These are phyloP conservation scores for Rhizophagus prolifer DNA, from an alignment of 192 early-diverging fungal species.

Conservation along the genomic window DNA sequence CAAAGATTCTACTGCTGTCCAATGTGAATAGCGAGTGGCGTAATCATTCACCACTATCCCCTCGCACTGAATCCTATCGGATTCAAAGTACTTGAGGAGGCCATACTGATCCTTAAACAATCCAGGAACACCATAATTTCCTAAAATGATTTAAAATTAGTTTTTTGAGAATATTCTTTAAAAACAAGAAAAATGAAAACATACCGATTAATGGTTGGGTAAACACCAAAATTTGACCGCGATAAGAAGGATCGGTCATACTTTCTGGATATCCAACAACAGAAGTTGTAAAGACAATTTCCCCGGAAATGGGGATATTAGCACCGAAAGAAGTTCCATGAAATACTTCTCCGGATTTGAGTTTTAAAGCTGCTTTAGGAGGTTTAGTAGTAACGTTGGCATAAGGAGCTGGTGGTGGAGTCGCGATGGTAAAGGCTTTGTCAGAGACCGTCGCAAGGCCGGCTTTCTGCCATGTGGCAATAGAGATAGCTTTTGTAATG, in stretches of 20 bases:
- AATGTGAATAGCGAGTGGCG: conserved; percentile 88
- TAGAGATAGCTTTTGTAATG: no score
- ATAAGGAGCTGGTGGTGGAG: conserved; percentile 35
- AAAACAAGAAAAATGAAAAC: not conserved
- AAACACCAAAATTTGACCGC: conserved; percentile 92
- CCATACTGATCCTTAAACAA: conserved; percentile 74
- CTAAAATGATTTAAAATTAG: not conserved
- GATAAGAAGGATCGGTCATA: conserved; percentile 98
- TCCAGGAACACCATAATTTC: conserved; percentile 90
- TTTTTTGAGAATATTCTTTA: not conserved
- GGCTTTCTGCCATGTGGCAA: no score
- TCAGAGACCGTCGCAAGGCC: conserved; percentile 59
- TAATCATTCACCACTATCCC: conserved; percentile 92
- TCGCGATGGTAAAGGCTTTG: conserved; percentile 43
- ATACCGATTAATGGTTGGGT: conserved; percentile 91
- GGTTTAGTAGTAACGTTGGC: conserved; percentile 36
- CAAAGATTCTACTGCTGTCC: conserved; percentile 88
- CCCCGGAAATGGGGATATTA: conserved; percentile 67
- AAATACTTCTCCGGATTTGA: conserved; percentile 81
- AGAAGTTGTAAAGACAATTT: conserved; percentile 94
- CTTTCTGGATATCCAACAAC: conserved; percentile 96
- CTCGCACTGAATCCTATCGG: conserved; percentile 77
- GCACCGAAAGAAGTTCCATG: conserved; percentile 88
- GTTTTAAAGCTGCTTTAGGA: conserved; percentile 65
- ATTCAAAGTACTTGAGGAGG: conserved; percentile 86